These are phyloP conservation scores for Myxozyma neotropica DNA, from an alignment of 805 yeast species.

Conservation along the genomic window DNA sequence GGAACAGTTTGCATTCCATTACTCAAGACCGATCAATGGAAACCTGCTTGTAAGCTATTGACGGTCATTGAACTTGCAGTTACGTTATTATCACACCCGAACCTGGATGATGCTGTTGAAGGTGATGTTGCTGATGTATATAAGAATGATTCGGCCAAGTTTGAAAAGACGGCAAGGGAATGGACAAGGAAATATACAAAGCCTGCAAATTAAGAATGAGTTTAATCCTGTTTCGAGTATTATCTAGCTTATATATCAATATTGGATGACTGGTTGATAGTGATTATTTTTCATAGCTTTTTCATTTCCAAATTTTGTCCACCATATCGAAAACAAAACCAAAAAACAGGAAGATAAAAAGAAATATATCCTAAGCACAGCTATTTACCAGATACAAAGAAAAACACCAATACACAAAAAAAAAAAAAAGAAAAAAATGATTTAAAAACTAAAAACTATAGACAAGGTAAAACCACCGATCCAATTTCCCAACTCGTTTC, in stretches of 20 bases:
- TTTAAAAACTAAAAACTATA: not conserved
- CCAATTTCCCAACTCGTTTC: not conserved
- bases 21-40: conserved; percentile 82
- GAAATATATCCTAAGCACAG: not conserved
- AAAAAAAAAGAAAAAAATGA: not conserved
- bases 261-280: no score
- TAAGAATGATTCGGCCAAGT: conserved; percentile 78
- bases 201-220: not conserved
- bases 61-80: conserved; percentile 81
- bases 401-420: not conserved
- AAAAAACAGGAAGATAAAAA: not conserved
- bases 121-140: conserved; percentile 88
- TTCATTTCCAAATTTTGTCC: not conserved
- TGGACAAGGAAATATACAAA: conserved; percentile 58
- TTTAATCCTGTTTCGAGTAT: no score
- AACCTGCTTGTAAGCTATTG: conserved; percentile 84
- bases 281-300: no score
- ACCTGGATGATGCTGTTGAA: conserved; percentile 88
- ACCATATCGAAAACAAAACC: not conserved
- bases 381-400: not conserved
- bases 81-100: conserved; percentile 82
- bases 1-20: conserved; percentile 88
- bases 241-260: no score
- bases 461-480: not conserved
- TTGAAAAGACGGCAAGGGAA: conserved; percentile 85